Evolutionary conservation across 306 rosid genomes (phyloP).

Genomic region (Sophora flavescens): DNA sequence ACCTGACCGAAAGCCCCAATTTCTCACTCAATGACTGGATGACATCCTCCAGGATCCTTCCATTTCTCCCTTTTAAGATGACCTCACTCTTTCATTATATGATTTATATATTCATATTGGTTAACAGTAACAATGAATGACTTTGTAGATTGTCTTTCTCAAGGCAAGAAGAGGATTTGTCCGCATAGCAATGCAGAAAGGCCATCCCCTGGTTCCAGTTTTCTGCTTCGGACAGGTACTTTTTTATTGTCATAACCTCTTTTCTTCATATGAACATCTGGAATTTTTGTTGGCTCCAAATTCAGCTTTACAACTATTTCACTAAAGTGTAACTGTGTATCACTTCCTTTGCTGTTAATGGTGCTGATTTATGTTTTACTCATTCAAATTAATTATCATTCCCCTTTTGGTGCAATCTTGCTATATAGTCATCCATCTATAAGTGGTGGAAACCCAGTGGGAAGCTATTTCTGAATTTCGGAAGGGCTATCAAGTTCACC

Average conservation of each 20-base stretch:
- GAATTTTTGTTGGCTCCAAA: constrained; percentile 27
- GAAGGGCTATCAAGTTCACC: constrained; percentile 85
- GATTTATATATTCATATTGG: constrained; percentile 20
- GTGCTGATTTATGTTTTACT: constrained; percentile 18
- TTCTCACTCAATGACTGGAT: too few relatives aligned
- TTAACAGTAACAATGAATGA: constrained; percentile 25
- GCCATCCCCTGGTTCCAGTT: constrained; percentile 88
- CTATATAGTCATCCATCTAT: constrained; percentile 76
- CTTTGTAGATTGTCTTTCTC: constrained; percentile 74
- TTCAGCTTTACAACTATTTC: constrained; percentile 19
- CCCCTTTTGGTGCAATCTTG: constrained; percentile 39
- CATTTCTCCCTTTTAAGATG: background rate
- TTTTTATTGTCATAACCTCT: background rate
- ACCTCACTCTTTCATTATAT: background rate
- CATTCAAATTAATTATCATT: constrained; percentile 35
- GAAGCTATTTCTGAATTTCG: constrained; percentile 69
- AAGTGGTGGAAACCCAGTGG: constrained; percentile 97
- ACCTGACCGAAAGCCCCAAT: too few relatives aligned
- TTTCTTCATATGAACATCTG: constrained; percentile 13
- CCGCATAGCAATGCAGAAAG: constrained; percentile 85
- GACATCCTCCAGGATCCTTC: too few relatives aligned
- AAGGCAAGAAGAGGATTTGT: constrained; percentile 93
- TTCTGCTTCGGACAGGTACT: constrained; percentile 97
- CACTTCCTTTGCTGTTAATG: constrained; percentile 20
- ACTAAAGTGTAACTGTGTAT: constrained; percentile 4